A percentile compares a stretch with the other conserved stretches of the same genome.
Evolutionary conservation across 2,329 filamentous ascomycete genomes (phyloP).

Genomic region (Fusarium solani-melongenae): DNA sequence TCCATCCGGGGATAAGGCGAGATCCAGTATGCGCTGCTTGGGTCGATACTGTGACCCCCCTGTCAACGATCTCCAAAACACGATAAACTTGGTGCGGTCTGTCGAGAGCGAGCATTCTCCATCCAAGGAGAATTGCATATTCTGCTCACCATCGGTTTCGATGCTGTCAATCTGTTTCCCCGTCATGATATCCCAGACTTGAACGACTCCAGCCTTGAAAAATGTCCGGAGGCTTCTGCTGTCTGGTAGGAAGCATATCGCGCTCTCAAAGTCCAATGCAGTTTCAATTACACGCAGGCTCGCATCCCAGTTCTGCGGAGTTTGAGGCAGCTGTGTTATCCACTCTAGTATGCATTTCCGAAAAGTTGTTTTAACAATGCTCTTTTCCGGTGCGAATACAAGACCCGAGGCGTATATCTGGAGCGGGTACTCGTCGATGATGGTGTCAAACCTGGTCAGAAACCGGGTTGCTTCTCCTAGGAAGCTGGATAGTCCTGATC

Average conservation of each 20-base stretch:
- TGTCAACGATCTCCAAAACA: not conserved
- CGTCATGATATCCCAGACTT: not conserved
- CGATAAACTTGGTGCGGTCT: rapidly evolving
- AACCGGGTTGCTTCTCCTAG: not conserved
- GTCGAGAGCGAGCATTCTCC: not conserved
- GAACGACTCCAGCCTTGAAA: not conserved
- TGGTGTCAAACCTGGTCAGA: rapidly evolving
- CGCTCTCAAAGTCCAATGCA: rapidly evolving
- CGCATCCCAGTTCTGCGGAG: not conserved
- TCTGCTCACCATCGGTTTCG: not conserved
- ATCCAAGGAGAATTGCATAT: not conserved
- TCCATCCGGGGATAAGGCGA: not conserved
- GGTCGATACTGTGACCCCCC: not conserved
- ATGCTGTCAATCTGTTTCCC: not conserved
- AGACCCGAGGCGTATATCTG: not conserved
- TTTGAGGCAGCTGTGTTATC: not conserved
- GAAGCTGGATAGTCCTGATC: not conserved
- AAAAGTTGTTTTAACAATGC: not conserved
- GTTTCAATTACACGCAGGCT: not conserved
- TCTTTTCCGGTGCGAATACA: not conserved
- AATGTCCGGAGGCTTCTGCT: not conserved
- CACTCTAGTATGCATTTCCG: not conserved
- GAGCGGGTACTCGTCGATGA: not conserved
- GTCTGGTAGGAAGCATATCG: not conserved
- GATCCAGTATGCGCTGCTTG: too few species aligned